Evolutionary conservation across 2,329 filamentous ascomycete species (phyloP).

Genomic region (Aspergillus spinulosporus): DNA sequence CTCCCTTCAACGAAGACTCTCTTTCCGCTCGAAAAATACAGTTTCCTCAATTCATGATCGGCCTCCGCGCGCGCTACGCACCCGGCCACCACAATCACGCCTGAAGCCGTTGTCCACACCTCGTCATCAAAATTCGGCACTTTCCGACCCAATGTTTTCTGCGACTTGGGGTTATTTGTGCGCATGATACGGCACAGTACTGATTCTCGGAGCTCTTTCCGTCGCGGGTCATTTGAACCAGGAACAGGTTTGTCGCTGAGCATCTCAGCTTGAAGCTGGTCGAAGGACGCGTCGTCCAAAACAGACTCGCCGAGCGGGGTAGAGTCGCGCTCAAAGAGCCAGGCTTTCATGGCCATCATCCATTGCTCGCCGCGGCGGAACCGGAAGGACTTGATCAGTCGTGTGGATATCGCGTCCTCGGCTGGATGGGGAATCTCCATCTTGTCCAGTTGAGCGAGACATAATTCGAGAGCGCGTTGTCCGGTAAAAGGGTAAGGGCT

Average conservation of each 20-base stretch:
- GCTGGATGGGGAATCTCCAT: conserved; percentile 8
- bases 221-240: neutral
- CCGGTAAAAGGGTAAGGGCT: conserved; percentile 9
- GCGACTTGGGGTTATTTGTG: conserved; percentile 9
- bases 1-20: conserved; percentile 18
- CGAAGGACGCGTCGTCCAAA: neutral
- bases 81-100: conserved; percentile 9
- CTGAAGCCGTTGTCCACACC: conserved; percentile 13
- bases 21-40: conserved; percentile 8
- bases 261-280: neutral
- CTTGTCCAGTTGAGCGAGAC: conserved; percentile 7
- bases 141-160: conserved; percentile 15
- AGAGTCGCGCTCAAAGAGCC: conserved; percentile 17
- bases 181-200: conserved; percentile 9
- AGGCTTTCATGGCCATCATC: conserved; percentile 20
- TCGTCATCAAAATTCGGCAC: conserved; percentile 10
- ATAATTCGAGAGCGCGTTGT: conserved; percentile 9
- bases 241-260: neutral
- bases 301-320: neutral
- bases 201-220: conserved; percentile 6
- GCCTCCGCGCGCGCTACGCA: conserved; percentile 18
- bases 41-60: conserved; percentile 3
- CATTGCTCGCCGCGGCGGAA: conserved; percentile 19
- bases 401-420: conserved; percentile 2
- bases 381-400: conserved; percentile 5